Evolutionary conservation across 1,139 yeast species (phyloP), one percentile per base, ranked within the genome.

Genomic region (Ogataea hybrid): DNA sequence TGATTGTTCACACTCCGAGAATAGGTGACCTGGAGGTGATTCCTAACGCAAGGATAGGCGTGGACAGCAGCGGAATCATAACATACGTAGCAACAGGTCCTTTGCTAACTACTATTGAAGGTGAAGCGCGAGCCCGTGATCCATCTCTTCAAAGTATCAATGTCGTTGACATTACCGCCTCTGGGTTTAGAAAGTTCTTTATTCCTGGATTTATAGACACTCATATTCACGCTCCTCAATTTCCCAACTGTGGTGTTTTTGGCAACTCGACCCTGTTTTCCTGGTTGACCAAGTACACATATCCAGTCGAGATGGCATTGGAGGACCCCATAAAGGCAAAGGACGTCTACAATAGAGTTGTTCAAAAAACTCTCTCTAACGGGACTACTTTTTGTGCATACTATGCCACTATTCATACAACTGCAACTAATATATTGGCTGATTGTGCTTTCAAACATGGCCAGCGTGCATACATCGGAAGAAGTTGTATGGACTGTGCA

Each of bases 211-310:
- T 89, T 56, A 67, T 89, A 11, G 97, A 89, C 57, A 87, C 96
- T 1, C 97, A 89, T 60, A 85, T 87, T 49, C 97, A 89, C 61
- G 96, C 96, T 0, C 84, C 96, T 5, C 97, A 89, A 63, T 89
- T 77, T 58, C 96, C 96, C 16, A 89, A 89, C 61, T 70, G 76
- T 32, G 96, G 96, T 0, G 77, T 89, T 28, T 90, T 94, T 48
- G 86, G 92, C 33, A 84, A 82, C 47, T 70, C 84, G 1, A 90
- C 94, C 1, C 69, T 89, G 35, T 70, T 89, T 42, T 92, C 88
- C 48, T 89, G 97, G 97, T 69, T 89, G 38, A 71, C 76, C 15
- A 77, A 75, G 20, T 86, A 85, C 59, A 89, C 97, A 0, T 89
- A 87, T 67, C 92, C 95, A 0, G 62, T 88, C 44, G 97, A 89